Evolutionary conservation across 192 early-diverging fungal species (phyloP).

Genomic region (Gonapodya prolifera): DNA sequence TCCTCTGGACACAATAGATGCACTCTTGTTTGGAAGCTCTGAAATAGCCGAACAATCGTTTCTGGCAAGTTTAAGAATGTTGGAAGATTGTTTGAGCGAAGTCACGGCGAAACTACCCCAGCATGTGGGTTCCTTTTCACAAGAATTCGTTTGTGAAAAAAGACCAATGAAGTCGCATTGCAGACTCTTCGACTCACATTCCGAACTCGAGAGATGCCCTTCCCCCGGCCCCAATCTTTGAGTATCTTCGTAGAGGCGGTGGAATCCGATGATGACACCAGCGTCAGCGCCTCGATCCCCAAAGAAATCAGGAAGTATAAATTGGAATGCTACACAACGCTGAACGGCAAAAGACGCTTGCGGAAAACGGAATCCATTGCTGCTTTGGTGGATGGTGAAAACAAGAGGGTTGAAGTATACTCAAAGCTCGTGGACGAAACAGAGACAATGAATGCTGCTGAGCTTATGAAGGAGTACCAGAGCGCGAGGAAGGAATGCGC

Average conservation of each 20-base stretch:
- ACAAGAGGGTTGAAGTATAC: background rate
- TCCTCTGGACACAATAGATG: conserved; percentile 68
- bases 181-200: background rate
- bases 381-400: background rate
- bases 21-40: conserved; percentile 54
- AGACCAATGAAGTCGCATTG: background rate
- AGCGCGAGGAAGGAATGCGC: background rate
- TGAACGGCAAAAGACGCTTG: background rate
- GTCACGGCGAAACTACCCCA: background rate
- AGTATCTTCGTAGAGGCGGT: background rate
- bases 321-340: background rate
- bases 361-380: background rate
- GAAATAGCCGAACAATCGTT: conserved; percentile 61
- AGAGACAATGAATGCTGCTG: background rate
- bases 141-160: background rate
- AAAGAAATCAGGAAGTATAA: background rate
- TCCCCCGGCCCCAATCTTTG: background rate
- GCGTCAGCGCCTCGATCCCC: background rate
- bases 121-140: background rate
- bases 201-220: background rate
- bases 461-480: background rate
- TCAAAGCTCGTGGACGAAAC: background rate
- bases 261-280: too few species aligned
- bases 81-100: background rate
- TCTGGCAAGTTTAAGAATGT: conserved; percentile 6